Base-by-base conservation (phyloP, 345 rosid genomes). In the Angophora floribunda region DNA sequence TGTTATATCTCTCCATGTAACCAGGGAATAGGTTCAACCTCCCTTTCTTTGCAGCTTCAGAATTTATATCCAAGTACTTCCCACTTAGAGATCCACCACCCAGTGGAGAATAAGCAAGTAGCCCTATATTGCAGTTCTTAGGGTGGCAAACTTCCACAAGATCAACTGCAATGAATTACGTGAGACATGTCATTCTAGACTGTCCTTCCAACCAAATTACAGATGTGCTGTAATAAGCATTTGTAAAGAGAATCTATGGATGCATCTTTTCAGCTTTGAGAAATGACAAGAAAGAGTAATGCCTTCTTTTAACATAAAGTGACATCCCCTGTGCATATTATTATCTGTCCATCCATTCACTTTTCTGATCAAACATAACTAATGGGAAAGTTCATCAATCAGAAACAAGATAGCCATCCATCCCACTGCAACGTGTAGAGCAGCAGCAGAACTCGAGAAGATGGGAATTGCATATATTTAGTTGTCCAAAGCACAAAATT, bases 111-210 rank as follows among this genome's bases (percentile, higher is more conserved):
- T 96, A 97, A 22, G 97, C 90, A 85, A 97, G 98, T 86, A 97
- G 88, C 85, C 99, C 99, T 13, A 97, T 87, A 88, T 96, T 96
- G 93, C 94, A 96, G 79, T 97, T 94, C 24, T 96, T 94, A 30
- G 96, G 99, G 92, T 95, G 97, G 91, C 99, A 97, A 88, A 94
- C 97, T 92, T 96, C 99, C 85, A 93, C 95, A n/a, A 97, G 97
- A 94, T 96, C 97, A 89, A 93, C 99, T 96, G 96, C 90, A 89
- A 90, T 87, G 45, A 28, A 51, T 82, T 67, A 36, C 55, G 22
- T 32, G 8, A 70, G 82, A 45, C 65, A 86, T 24, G 9, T 59
- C 78, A 28, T 50, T 17, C 7, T 36, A 51, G 11, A 32, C 45
- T 51, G 45, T 51, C 53, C 28, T 24, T 51, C 67, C 28, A 6